phyloP scores from a whole-genome alignment of 352 stramenopile species.

The Pythium monospermum region DNA sequence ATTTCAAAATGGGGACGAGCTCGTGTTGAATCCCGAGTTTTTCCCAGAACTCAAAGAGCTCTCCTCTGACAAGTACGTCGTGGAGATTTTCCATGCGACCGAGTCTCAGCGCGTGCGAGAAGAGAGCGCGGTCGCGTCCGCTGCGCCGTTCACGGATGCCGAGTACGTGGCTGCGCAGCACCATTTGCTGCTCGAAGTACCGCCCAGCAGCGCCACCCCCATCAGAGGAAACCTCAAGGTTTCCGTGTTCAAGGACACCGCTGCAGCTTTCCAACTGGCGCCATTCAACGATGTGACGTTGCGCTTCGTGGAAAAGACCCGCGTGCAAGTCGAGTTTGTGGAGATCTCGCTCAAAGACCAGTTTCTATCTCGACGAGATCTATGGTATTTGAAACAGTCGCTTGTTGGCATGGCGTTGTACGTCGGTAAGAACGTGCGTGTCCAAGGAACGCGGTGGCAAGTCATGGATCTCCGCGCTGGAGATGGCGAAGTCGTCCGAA shows the following conservation, averaged over 20 bases:
- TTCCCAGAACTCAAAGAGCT: constrained; percentile 75
- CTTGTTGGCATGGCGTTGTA: constrained; percentile 67
- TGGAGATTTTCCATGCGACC: constrained; percentile 74
- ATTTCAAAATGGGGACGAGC: constrained; percentile 76
- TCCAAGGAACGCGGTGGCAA: constrained; percentile 73
- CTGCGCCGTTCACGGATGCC: constrained; percentile 15
- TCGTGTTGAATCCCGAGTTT: constrained; percentile 76
- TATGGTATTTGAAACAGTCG: constrained; percentile 82
- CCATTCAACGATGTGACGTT: constrained; percentile 80
- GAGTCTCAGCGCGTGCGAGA: constrained; percentile 26
- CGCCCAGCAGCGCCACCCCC: constrained; percentile 51
- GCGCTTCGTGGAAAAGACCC: constrained; percentile 70
- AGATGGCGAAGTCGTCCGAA: constrained; percentile 81
- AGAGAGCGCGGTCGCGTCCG: constrained; percentile 20
- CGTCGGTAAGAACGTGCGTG: constrained; percentile 70
- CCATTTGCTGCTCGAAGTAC: constrained; percentile 77
- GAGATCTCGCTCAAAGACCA: constrained; percentile 90
- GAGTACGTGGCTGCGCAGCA: constrained; percentile 29
- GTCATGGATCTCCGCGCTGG: constrained; percentile 89
- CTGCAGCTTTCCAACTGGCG: constrained; percentile 61
- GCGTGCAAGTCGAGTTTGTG: constrained; percentile 84
- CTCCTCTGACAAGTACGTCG: constrained; percentile 64
- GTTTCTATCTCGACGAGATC: constrained; percentile 89
- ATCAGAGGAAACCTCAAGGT: constrained; percentile 77
- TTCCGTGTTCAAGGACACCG: constrained; percentile 80